These are phyloP conservation scores for Cladosporium sp. DNA, from an alignment of 2,329 filamentous ascomycete species.

Conservation along the genomic window DNA sequence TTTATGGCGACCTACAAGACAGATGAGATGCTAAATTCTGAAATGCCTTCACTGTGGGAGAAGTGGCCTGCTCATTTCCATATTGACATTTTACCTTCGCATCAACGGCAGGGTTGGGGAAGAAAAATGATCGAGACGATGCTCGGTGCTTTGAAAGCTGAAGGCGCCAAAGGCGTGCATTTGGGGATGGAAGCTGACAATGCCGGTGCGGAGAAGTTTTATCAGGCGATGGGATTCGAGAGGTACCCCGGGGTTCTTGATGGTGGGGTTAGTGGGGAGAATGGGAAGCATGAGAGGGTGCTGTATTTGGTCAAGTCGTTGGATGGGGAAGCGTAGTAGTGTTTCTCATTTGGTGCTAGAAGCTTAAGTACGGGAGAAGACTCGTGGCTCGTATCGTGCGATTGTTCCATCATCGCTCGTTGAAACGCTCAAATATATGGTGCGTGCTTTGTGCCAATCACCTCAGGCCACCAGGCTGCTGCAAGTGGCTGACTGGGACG, in stretches of 20 bases:
- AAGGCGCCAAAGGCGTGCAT: constrained; percentile 32
- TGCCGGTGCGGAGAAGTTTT: constrained; percentile 21
- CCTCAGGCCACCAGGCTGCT: background rate
- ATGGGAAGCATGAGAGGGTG: background rate
- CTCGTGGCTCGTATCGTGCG: constrained; percentile 1
- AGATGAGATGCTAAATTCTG: constrained; percentile 18
- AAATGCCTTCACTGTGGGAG: constrained; percentile 20
- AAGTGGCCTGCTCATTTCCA: constrained; percentile 36
- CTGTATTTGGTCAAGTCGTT: constrained; percentile 3
- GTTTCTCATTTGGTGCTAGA: background rate
- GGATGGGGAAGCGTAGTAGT: background rate
- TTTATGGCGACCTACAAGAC: constrained; percentile 13
- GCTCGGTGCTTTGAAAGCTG: constrained; percentile 21
- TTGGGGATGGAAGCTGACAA: constrained; percentile 34
- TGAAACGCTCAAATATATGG: constrained; percentile 2
- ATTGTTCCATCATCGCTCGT: background rate
- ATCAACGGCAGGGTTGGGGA: constrained; percentile 33
- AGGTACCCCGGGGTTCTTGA: background rate
- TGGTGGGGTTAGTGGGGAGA: constrained; percentile 9
- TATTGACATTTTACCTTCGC: constrained; percentile 34
- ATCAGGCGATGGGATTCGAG: constrained; percentile 8
- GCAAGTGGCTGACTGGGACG: background rate
- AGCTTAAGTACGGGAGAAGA: background rate
- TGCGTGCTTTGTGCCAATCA: background rate
- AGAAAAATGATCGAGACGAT: constrained; percentile 26